Base-by-base conservation (phyloP, 2,329 filamentous ascomycete genomes). In the Didymella pomorum region DNA sequence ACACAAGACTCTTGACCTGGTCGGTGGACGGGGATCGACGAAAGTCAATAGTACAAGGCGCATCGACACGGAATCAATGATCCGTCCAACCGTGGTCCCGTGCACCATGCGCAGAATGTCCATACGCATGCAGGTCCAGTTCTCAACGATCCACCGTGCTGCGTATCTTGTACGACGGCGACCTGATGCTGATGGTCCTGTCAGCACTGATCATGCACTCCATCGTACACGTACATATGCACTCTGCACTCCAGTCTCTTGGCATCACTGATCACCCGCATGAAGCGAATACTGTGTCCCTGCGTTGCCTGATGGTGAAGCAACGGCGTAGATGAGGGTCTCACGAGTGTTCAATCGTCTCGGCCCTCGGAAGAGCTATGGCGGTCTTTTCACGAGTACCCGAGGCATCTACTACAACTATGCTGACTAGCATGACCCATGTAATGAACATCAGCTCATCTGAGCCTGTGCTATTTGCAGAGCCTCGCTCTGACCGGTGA, bases 251-350 rank as follows among this genome's bases (percentile, higher is more conserved):
- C 47, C 57, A 53, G 25, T 18, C 23, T 52, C 60, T 63, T 63
- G 60, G 60, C 60, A 52, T 63, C 60, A 62, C 60, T 29, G 56
- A 57, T 59, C 60, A 63, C 60, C 54, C 46, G 44, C 60, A 60
- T 63, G 48, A 50, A 35, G 39, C 26, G 28, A 50, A 46, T 28
- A n/a, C 31, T 41, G 28, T 47, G 44, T 58, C 49, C 49, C 56
- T 62, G 48, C 56, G 23, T 62, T 39, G 18, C 21, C 51, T 50
- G 20, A 12, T 18, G 20, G 20, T 23, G 41, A 37, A 46, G 45
- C 25, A 21, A 42, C 37, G 23, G 29, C 18, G 26, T n/a, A 50
- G 20, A 7, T 50, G 31, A 25, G 31, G 20, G 56, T 31, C 46
- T 43, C n/a, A 43, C 11, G 31, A 43, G 12, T 21, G 14, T 42